Base-by-base conservation (phyloP, 306 rosid species). In the peach (Prunus persica) region DNA sequence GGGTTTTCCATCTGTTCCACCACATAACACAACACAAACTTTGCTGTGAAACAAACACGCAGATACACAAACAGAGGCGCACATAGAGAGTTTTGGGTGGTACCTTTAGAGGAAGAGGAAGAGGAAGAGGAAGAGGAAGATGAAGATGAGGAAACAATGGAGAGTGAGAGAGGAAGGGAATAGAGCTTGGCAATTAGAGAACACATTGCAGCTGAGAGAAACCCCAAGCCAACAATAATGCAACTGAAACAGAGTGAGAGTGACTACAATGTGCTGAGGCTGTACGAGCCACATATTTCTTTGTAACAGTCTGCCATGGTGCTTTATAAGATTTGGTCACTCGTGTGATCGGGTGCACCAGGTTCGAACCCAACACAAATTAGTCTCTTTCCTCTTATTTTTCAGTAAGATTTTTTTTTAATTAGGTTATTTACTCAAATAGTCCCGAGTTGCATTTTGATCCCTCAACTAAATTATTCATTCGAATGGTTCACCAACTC, bases 61-160 rank as follows among this genome's bases (percentile, higher is more conserved):
- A 60, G 67, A 62, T 63, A 5, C 15, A 61, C 0, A 52, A 19
- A 73, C 82, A 54, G 5, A 28, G 12, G 62, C 18, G 56, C 74
- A 54, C 13, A 57, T n/a, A 10, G 16, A 38, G 34, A n/a, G 30
- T 16, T 20, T 58, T 27, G 38, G 24, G 11, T 71, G 61, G 57
- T 63, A 89, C 92, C 95, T 76, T 86, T 84, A 64, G 90, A 81
- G 49, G 96, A 82, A 58, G 89, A 81, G 45, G 96, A 24, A 24
- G 25, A n/a, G n/a, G 25, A 82, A 57, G 89, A 77, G 10, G 89
- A 82, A 57, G 89, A 77, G 10, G 89, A 79, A 73, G 83, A 77
- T 28, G 91, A 83, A 72, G 95, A 81, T 50, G 90, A 85, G 77
- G 86, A 62, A 41, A 75, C 74, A 6, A 85, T 45, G 13, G 87